These are phyloP conservation scores for Pelargonium cotyledonis DNA, from an alignment of 441 rosid species.

Conservation along the genomic window DNA sequence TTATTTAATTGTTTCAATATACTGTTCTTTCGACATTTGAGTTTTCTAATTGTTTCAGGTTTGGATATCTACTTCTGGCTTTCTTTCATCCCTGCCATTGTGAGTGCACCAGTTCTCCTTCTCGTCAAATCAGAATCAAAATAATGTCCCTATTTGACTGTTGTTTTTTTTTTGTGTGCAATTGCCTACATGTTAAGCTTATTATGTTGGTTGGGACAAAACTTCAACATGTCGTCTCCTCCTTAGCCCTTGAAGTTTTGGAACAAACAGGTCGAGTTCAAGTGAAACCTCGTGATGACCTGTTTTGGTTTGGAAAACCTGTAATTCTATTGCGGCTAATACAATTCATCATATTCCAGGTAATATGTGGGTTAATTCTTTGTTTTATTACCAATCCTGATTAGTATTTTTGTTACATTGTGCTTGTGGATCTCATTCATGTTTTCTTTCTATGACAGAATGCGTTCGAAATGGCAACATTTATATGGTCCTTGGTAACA, in stretches of 20 bases:
- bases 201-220: constrained; percentile 89
- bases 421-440: constrained; percentile 2
- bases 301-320: constrained; percentile 95
- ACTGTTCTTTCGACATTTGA: not conserved
- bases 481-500: constrained; percentile 87
- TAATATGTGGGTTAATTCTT: constrained; percentile 8
- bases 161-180: not conserved
- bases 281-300: constrained; percentile 82
- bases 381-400: not conserved
- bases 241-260: constrained; percentile 73
- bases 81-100: constrained; percentile 90
- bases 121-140: not conserved
- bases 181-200: constrained; percentile 41
- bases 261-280: constrained; percentile 72
- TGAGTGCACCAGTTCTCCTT: constrained; percentile 33
- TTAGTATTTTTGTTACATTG: not conserved
- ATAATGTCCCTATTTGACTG: not conserved
- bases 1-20: constrained; percentile 7
- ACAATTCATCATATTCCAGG: constrained; percentile 93
- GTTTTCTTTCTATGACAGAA: constrained; percentile 43
- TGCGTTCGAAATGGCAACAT: constrained; percentile 97
- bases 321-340: constrained; percentile 61
- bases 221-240: constrained; percentile 87
- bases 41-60: constrained; percentile 42
- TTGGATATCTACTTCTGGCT: constrained; percentile 88